Conservation (phyloP, 1,284 basidiomycete genomes). For the Pseudozyma hubeiensis region DNA sequence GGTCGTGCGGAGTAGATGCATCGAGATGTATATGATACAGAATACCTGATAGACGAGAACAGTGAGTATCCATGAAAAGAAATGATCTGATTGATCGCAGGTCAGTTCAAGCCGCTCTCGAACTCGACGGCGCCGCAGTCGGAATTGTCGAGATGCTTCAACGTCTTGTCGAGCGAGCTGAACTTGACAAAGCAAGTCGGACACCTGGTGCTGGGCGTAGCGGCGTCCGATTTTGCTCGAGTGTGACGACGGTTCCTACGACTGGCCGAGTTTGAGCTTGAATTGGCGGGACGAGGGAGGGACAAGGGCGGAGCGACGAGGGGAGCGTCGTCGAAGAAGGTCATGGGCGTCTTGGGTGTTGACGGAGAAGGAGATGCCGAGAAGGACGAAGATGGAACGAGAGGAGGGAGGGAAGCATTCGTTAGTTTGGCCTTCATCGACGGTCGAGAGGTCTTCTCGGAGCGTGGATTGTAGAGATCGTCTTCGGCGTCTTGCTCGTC, state of each 20-base stretch:
- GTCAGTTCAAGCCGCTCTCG: slow-evolving; percentile 37
- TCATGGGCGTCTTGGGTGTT: slow-evolving; percentile 18
- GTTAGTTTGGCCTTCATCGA: slow-evolving; percentile 2
- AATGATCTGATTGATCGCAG: background rate
- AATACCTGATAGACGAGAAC: too few relatives aligned
- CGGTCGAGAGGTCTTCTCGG: slow-evolving; percentile 4
- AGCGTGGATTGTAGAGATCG: slow-evolving; percentile 13
- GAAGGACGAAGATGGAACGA: slow-evolving; percentile 15
- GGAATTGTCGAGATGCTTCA: slow-evolving; percentile 36
- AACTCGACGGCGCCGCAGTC: slow-evolving; percentile 46
- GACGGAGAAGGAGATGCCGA: slow-evolving; percentile 16
- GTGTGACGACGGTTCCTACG: slow-evolving; percentile 18
- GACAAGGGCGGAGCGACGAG: slow-evolving; percentile 6
- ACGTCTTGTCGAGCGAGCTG: slow-evolving; percentile 25
- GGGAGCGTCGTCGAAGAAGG: slow-evolving; percentile 18
- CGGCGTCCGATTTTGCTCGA: slow-evolving; percentile 29
- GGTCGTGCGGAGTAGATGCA: too few relatives aligned
- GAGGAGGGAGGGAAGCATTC: slow-evolving; percentile 10
- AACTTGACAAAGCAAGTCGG: slow-evolving; percentile 42
- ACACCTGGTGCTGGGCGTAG: slow-evolving; percentile 29
- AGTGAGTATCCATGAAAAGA: too few relatives aligned
- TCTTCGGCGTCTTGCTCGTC: slow-evolving; percentile 9
- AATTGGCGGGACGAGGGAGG: slow-evolving; percentile 11
- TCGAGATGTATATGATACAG: too few relatives aligned
- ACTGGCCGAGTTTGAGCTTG: background rate